Conservation (phyloP, 2,329 filamentous ascomycete genomes). For the Gnomoniopsis smithogilvyi region DNA sequence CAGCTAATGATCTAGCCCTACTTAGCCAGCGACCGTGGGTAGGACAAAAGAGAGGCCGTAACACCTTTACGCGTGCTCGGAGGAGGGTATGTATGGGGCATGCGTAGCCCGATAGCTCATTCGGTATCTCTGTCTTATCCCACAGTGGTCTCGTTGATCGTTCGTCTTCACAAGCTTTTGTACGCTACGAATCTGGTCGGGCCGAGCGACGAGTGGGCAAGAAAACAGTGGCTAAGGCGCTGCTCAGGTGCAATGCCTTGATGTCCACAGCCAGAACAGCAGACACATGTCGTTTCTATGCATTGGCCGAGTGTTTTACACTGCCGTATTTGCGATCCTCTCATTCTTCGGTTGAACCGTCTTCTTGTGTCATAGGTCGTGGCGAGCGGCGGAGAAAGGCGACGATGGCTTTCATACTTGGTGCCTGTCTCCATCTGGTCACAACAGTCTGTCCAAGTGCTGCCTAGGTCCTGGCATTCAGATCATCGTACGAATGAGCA, state of each 20-base stretch:
- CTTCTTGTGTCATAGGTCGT: too few relatives aligned
- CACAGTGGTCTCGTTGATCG: not conserved
- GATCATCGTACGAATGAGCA: not conserved
- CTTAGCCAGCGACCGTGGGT: not conserved
- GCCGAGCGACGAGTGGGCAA: not conserved
- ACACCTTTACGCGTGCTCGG: constrained; percentile 1
- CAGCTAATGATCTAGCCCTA: not conserved
- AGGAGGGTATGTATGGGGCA: not conserved
- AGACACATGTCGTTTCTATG: too few relatives aligned
- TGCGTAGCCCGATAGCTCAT: not conserved
- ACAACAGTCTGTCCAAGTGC: constrained; percentile 2
- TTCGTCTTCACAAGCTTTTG: not conserved
- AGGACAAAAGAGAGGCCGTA: not conserved
- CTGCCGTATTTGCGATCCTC: too few relatives aligned
- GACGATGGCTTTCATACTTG: not conserved
- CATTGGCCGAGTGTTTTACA: too few relatives aligned
- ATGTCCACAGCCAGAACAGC: too few relatives aligned
- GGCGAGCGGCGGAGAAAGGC: not conserved
- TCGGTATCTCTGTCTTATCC: not conserved
- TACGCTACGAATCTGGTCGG: not conserved
- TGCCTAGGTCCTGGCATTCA: not conserved
- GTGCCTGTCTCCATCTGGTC: not conserved
- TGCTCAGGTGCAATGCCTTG: not conserved
- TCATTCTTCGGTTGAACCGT: too few relatives aligned
- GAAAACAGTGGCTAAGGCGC: not conserved